Evolutionary conservation across 306 rosid species (phyloP), one percentile per base, ranked within the genome.

Genomic region (Vigna angularis): DNA sequence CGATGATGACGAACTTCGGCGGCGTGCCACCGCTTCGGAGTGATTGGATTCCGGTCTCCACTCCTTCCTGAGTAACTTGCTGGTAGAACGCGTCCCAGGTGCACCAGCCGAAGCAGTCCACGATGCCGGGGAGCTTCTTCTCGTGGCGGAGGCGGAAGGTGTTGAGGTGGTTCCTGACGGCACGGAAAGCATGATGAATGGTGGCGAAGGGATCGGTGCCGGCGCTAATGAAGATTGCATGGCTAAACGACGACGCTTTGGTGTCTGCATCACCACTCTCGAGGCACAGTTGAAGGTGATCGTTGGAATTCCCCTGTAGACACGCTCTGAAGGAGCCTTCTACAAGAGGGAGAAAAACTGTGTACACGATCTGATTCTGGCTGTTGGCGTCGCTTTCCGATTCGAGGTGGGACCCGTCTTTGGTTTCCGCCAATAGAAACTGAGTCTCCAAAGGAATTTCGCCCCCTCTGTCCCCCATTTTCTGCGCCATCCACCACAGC

Each of bases 401-500:
- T 63, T 83, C 91, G 2, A 88, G 86, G 81, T 88, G 94, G 87
- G 98, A 88, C 77, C 97, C 98, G 1, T 61, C 79, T 52, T 87
- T 89, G 6, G 92, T 86, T 51, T 95, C 98, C 7, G 91, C 78
- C 85, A 95, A 78, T 22, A 95, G 56, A 75, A 95, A 92, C 9
- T 95, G 99, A 16, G 99, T 95, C 61, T 95, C 99, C 0, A 93
- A 81, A 0, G 98, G 99, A 52, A 95, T 84, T 4, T 95, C 93
- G 1, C 81, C 75, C 12, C 98, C 98, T 63, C 47, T 80, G 13
- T 87, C 89, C 7, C 99, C 99, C 98, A 91, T 93, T 50, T 86
- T 93, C 70, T 95, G 99, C 8, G 97, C 86, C 99, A 95, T 95
- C 99, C 98, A 95, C 98, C 98, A 95, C 0, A 95, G 57, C 88